A percentile compares a stretch with the other conserved stretches of the same genome.
Conservation (phyloP, 2,329 filamentous ascomycete genomes). For the Claviceps sp. region DNA sequence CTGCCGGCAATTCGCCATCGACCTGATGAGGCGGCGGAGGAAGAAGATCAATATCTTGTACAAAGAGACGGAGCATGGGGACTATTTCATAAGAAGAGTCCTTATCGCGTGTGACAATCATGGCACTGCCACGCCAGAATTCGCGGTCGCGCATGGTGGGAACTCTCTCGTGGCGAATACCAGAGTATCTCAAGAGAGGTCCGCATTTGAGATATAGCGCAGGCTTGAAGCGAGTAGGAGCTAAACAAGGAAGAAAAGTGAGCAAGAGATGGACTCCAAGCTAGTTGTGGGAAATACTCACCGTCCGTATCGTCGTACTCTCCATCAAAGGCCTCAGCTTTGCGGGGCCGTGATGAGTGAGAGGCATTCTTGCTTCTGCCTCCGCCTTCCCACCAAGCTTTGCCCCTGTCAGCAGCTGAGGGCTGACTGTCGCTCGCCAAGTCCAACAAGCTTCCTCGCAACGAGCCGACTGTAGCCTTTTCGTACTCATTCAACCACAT, state of each 20-base stretch:
- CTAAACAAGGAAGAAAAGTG: conserved; percentile 14
- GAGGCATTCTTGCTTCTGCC: conserved; percentile 33
- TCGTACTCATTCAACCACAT: conserved; percentile 61
- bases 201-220: conserved; percentile 79
- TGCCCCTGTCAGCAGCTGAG: conserved; percentile 31
- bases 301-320: conserved; percentile 52
- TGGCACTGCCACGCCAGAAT: conserved; percentile 83
- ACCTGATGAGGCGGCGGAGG: conserved; percentile 64
- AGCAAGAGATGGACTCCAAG: background rate
- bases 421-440: conserved; percentile 29
- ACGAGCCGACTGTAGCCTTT: conserved; percentile 48
- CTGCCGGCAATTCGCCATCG: conserved; percentile 52
- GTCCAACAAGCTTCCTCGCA: conserved; percentile 47
- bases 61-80: conserved; percentile 72
- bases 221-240: conserved; percentile 66
- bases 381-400: conserved; percentile 66
- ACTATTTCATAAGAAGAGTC: conserved; percentile 70
- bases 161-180: conserved; percentile 54
- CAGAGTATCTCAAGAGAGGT: conserved; percentile 79
- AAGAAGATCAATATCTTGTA: conserved; percentile 71
- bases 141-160: conserved; percentile 44
- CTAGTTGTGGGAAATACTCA: conserved; percentile 18
- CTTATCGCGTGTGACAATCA: conserved; percentile 86
- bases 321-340: conserved; percentile 51
- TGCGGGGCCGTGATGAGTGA: conserved; percentile 33